Conservation (phyloP, 257 asterid genomes). For the Solanum virginianum region DNA sequence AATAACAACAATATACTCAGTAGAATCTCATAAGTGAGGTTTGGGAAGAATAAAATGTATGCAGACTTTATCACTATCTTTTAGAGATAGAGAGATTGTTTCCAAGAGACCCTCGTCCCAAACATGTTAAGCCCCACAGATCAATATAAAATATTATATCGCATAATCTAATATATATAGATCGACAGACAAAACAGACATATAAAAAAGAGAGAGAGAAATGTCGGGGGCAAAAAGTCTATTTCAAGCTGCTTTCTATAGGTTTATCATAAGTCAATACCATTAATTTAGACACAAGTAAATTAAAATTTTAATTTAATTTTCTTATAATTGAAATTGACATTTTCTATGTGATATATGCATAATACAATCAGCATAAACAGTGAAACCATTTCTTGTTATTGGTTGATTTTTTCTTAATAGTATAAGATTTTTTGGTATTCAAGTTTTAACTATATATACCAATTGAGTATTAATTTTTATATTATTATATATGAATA, state of each 20-base stretch:
- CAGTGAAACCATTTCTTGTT: not conserved
- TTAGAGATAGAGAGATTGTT: no score
- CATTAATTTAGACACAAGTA: not conserved
- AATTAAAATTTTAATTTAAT: no score
- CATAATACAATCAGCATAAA: not conserved
- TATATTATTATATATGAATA: not conserved
- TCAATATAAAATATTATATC: not conserved
- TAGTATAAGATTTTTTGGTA: not conserved
- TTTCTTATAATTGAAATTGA: not conserved
- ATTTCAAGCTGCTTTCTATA: not conserved
- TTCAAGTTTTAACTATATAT: not conserved
- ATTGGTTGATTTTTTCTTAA: not conserved
- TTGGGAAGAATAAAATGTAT: no score
- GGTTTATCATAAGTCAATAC: not conserved
- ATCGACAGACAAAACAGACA: no score
- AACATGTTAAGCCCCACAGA: no score
- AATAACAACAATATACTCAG: no score
- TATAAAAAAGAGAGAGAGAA: no score
- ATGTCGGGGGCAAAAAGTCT: not conserved
- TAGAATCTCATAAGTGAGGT: no score
- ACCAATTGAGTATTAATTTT: not conserved
- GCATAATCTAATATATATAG: not conserved
- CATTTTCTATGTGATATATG: not conserved
- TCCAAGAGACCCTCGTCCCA: no score
- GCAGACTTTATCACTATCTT: no score